phyloP scores from a whole-genome alignment of 805 yeast genomes.

The Wickerhamiella allomyrinae region DNA sequence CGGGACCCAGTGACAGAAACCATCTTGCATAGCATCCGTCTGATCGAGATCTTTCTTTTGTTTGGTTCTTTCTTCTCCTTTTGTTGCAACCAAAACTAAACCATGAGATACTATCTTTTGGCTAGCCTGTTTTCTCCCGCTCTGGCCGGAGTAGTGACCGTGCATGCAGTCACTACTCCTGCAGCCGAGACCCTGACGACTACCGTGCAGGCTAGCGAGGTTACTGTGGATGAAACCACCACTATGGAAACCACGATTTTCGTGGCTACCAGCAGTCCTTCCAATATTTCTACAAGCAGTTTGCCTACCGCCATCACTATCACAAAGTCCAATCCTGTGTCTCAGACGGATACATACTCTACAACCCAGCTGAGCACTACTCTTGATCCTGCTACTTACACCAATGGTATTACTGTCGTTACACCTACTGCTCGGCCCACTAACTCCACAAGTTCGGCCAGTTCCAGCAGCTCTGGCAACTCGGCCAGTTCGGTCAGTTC shows the following conservation, averaged over 20 bases:
- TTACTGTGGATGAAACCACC: conserved; percentile 12
- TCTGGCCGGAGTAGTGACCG: conserved; percentile 10
- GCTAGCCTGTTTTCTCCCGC: not conserved
- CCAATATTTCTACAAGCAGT: conserved; percentile 23
- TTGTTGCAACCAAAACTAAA: too few relatives aligned
- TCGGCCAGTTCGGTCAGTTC: not conserved
- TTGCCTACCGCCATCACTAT: conserved; percentile 22
- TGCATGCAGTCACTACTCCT: conserved; percentile 11
- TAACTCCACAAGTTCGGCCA: not conserved
- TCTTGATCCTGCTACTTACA: conserved; percentile 23
- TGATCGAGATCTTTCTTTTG: too few relatives aligned
- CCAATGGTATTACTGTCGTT: conserved; percentile 11
- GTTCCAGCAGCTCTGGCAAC: conserved; percentile 1
- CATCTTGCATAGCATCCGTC: too few relatives aligned
- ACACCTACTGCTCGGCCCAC: conserved; percentile 4
- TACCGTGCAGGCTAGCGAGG: not conserved
- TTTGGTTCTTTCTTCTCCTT: too few relatives aligned
- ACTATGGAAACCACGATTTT: conserved; percentile 20
- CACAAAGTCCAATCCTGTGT: conserved; percentile 22
- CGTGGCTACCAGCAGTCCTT: conserved; percentile 21
- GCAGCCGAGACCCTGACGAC: conserved; percentile 10
- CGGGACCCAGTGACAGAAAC: too few relatives aligned
- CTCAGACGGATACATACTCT: conserved; percentile 21
- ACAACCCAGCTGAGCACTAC: conserved; percentile 21
- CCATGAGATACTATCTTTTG: not conserved